These are phyloP conservation scores for Aspergillus fumigatus DNA, from an alignment of 2,329 filamentous ascomycete genomes.

Conservation along the genomic window DNA sequence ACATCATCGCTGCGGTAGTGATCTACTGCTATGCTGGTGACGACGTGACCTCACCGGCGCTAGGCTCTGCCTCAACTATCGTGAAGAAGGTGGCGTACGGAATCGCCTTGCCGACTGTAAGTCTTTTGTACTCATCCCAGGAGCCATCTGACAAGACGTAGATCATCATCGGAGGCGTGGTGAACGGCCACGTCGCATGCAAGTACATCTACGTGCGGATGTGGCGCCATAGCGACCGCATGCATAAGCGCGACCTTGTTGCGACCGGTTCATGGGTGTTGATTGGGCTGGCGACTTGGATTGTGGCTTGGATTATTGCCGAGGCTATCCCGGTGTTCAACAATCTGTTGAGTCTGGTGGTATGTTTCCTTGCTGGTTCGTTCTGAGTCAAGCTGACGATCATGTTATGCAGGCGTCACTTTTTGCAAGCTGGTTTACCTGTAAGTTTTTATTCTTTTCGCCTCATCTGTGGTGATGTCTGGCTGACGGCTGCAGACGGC, in stretches of 20 bases:
- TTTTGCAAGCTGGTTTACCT: slow-evolving; percentile 63
- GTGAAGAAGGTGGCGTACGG: slow-evolving; percentile 62
- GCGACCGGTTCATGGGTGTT: slow-evolving; percentile 54
- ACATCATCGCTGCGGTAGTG: slow-evolving; percentile 60
- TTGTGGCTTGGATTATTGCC: slow-evolving; percentile 61
- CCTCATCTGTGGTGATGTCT: slow-evolving; percentile 5
- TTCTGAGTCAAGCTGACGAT: background rate
- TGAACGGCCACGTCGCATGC: slow-evolving; percentile 61
- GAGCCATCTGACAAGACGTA: slow-evolving; percentile 2
- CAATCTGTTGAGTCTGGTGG: slow-evolving; percentile 57
- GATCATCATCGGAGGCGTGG: slow-evolving; percentile 64
- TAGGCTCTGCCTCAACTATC: slow-evolving; percentile 54
- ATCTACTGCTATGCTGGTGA: slow-evolving; percentile 63
- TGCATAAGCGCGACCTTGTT: slow-evolving; percentile 43
- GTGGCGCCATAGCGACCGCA: slow-evolving; percentile 54
- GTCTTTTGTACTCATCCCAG: background rate
- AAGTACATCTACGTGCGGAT: slow-evolving; percentile 64
- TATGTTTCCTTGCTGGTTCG: slow-evolving; percentile 4
- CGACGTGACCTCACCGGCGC: slow-evolving; percentile 59
- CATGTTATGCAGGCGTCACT: slow-evolving; percentile 39
- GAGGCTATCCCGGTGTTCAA: slow-evolving; percentile 66
- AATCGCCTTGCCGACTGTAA: slow-evolving; percentile 58
- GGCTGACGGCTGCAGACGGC: slow-evolving; percentile 1
- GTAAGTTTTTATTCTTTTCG: slow-evolving; percentile 5
- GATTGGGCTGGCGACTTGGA: slow-evolving; percentile 53